phyloP scores from a whole-genome alignment of 2,329 filamentous ascomycete genomes.

The Sclerotinia borealis region DNA sequence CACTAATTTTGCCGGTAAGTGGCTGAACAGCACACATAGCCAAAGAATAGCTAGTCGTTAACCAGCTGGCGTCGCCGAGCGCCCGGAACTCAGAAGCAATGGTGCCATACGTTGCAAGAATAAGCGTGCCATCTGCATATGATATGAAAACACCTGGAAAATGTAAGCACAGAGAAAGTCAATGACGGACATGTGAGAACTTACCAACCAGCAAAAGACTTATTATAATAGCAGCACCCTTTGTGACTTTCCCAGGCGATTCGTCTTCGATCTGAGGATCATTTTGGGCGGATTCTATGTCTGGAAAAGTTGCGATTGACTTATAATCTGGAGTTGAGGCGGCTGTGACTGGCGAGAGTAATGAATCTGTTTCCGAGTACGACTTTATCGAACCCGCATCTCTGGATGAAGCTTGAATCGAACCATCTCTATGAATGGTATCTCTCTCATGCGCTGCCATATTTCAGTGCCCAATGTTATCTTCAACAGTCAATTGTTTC shows the following conservation, averaged over 20 bases:
- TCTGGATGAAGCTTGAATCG: constrained; percentile 2
- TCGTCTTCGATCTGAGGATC: background rate
- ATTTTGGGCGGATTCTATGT: constrained; percentile 4
- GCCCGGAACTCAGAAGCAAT: constrained; percentile 57
- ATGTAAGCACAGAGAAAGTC: background rate
- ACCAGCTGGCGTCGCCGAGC: constrained; percentile 51
- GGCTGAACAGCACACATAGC: constrained; percentile 72
- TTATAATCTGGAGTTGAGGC: constrained; percentile 13
- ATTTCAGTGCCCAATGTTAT: background rate
- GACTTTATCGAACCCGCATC: background rate
- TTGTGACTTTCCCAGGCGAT: background rate
- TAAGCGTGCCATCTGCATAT: constrained; percentile 57
- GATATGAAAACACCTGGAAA: constrained; percentile 55
- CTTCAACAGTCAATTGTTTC: background rate
- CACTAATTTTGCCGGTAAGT: constrained; percentile 63
- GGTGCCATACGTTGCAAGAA: constrained; percentile 58
- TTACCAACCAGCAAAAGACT: constrained; percentile 23
- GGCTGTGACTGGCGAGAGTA: constrained; percentile 6
- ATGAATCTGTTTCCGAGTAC: constrained; percentile 8
- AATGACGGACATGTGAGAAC: background rate
- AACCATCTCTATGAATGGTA: background rate
- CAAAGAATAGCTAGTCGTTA: constrained; percentile 59
- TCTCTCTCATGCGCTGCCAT: constrained; percentile 5
- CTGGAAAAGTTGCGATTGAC: background rate
- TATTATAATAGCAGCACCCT: constrained; percentile 15